Percentiles rank a stretch among this genome's conserved stretches.
phyloP scores from a whole-genome alignment of 441 rosid species.

The Metrosideros polymorpha region DNA sequence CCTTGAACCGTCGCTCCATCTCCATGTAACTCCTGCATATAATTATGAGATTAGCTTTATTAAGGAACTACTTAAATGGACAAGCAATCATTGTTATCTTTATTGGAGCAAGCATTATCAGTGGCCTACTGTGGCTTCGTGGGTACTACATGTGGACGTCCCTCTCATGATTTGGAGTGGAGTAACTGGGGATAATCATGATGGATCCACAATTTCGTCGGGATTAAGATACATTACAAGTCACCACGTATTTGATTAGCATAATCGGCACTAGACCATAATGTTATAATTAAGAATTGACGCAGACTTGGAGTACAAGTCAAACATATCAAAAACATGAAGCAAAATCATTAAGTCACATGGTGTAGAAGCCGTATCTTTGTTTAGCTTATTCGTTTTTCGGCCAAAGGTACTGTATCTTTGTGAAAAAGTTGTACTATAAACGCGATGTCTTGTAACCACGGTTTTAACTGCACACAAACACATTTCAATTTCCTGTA shows the following conservation, averaged over 20 bases:
- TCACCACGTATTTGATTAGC: not conserved
- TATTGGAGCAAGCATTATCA: not conserved
- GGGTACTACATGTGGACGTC: not conserved
- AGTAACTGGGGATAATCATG: not conserved
- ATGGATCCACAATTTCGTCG: not conserved
- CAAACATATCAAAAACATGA: not conserved
- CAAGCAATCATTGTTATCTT: not conserved
- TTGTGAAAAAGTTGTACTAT: not conserved
- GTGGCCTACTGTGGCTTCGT: not conserved
- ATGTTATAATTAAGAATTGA: not conserved
- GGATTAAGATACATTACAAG: not conserved
- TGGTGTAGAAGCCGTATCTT: not conserved
- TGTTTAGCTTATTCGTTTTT: not conserved
- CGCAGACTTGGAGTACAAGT: not conserved
- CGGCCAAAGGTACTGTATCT: not conserved
- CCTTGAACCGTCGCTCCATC: conserved; percentile 88
- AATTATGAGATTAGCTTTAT: not conserved
- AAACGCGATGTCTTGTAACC: not conserved
- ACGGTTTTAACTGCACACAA: not conserved
- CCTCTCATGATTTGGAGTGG: not conserved
- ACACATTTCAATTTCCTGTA: not conserved
- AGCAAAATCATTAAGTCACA: not conserved
- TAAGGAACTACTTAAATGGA: not conserved
- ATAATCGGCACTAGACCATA: not conserved
- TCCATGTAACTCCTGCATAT: conserved; percentile 61